Conservation (phyloP, 169 alveolate genomes). For the Plasmodium ovale region DNA sequence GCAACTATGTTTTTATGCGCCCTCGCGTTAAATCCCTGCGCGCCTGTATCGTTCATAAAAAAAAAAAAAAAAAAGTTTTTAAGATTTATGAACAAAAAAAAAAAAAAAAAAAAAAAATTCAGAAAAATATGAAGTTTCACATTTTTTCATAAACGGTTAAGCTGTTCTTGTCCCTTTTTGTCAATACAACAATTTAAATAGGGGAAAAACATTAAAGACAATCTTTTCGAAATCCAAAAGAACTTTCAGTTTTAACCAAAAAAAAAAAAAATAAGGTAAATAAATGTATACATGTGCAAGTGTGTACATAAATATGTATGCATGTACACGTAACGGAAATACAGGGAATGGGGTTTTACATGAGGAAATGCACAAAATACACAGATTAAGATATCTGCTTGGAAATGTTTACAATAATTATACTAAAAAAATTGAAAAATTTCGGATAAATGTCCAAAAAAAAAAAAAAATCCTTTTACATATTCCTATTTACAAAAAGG, state of each 20-base stretch:
- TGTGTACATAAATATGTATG: neutral
- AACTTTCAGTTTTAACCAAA: neutral
- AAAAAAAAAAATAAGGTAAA: too few species aligned
- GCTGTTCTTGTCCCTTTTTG: neutral
- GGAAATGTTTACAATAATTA: neutral
- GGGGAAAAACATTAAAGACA: neutral
- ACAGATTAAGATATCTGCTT: slow-evolving; percentile 7
- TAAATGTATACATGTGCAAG: neutral
- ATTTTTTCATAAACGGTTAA: neutral
- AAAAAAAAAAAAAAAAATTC: slow-evolving; percentile 11
- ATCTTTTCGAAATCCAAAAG: neutral
- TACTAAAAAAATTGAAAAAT: slow-evolving; percentile 27
- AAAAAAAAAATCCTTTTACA: neutral
- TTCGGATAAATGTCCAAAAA: slow-evolving; percentile 18
- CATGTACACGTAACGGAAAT: neutral
- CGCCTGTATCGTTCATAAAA: too few species aligned
- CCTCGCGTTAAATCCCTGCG: neutral
- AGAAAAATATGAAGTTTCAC: neutral
- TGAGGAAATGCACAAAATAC: neutral
- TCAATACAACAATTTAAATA: neutral
- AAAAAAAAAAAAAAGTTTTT: neutral
- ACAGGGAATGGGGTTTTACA: neutral
- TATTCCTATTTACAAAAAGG: slow-evolving; percentile 7
- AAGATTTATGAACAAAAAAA: neutral
- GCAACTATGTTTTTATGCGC: neutral